Conservation (phyloP, 306 rosid genomes). For the Heteromeles arbutifolia region DNA sequence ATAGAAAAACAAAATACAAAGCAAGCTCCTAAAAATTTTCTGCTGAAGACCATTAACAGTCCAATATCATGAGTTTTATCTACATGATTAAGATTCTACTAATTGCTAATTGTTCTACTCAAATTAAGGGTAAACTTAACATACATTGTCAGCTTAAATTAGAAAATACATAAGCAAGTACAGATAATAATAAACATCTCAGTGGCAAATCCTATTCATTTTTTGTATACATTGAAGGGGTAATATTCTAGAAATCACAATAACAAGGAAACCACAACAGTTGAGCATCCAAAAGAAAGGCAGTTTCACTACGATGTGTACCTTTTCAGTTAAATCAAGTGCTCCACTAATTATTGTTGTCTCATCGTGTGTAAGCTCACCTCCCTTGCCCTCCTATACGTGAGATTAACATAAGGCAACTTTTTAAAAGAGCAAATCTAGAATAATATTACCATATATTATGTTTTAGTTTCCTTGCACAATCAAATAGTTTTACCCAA, state of each 20-base stretch:
- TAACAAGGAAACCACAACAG: not conserved
- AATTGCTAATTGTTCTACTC: not conserved
- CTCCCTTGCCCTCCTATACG: slow-evolving; percentile 90
- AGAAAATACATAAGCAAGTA: not conserved
- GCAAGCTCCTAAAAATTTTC: not conserved
- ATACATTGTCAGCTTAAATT: not conserved
- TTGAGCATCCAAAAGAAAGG: slow-evolving; percentile 8
- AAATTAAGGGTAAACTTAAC: not conserved
- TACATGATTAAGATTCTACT: not conserved
- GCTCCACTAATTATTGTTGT: slow-evolving; percentile 96
- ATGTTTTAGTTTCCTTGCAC: slow-evolving; percentile 2
- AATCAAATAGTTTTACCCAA: slow-evolving; percentile 5
- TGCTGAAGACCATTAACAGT: not conserved
- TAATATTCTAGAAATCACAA: not conserved
- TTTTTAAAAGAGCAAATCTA: not conserved
- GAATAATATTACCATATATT: not conserved
- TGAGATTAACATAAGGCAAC: slow-evolving; percentile 9
- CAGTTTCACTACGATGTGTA: slow-evolving; percentile 9
- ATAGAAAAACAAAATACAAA: not conserved
- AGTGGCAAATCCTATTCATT: not conserved
- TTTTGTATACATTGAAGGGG: not conserved
- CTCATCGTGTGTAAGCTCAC: slow-evolving; percentile 94
- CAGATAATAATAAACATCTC: not conserved
- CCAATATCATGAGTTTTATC: not conserved
- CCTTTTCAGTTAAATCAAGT: slow-evolving; percentile 92